Evolutionary conservation across 192 early-diverging fungal genomes (phyloP).

Genomic region (Podila verticillata): DNA sequence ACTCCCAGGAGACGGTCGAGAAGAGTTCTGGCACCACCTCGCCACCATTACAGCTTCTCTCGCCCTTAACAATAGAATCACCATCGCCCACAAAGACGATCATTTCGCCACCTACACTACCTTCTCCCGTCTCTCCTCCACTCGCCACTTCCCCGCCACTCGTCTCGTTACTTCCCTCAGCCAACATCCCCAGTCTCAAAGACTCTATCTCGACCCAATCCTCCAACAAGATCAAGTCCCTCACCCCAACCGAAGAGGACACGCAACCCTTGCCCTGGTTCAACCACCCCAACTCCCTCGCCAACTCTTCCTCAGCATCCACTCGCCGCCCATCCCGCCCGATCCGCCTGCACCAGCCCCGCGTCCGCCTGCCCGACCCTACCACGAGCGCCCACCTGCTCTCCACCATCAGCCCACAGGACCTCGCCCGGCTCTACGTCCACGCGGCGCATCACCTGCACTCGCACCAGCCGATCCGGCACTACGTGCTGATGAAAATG

Average conservation of each 20-base stretch:
- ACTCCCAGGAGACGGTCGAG: slow-evolving; percentile 1
- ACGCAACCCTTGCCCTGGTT: slow-evolving; percentile 20
- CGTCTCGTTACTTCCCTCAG: slow-evolving; percentile 5
- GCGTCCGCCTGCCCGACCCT: slow-evolving; percentile 7
- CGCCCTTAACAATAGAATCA: slow-evolving; percentile 17
- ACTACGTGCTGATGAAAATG: slow-evolving; percentile 48
- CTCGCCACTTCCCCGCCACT: background rate
- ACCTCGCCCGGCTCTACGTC: slow-evolving; percentile 32
- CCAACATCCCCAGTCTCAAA: slow-evolving; percentile 12
- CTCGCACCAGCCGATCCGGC: slow-evolving; percentile 40
- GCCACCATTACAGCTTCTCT: slow-evolving; percentile 4
- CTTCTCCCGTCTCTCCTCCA: slow-evolving; percentile 1
- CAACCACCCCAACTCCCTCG: slow-evolving; percentile 14
- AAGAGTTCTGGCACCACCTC: background rate
- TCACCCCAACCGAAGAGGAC: background rate
- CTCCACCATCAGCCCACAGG: slow-evolving; percentile 21
- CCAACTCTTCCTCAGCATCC: slow-evolving; percentile 3
- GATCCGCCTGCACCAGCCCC: background rate
- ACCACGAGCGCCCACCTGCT: slow-evolving; percentile 14
- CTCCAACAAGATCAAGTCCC: background rate
- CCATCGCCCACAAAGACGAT: background rate
- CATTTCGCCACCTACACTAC: background rate
- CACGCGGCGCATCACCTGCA: slow-evolving; percentile 48
- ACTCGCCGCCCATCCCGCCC: background rate
- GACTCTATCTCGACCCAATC: background rate